Base-by-base conservation (phyloP, 257 asterid species). In the Solanum arcanum region DNA sequence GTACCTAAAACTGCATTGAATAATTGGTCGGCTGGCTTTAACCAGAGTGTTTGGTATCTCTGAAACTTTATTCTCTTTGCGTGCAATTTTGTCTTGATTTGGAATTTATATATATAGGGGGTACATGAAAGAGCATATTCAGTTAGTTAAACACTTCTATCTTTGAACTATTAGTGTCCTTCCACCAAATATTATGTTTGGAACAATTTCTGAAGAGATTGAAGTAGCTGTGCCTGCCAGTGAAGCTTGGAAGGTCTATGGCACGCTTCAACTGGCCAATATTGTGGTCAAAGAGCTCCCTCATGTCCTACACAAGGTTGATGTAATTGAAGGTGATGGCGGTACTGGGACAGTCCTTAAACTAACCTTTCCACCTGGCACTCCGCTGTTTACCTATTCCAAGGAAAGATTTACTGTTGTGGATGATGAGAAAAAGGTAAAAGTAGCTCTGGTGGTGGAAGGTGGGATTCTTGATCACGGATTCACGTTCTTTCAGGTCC, bases 401-500 rank as follows among this genome's bases (percentile, higher is more conserved):
- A 94, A 92, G 88, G 98, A 96, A 92, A 91, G 91, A 83, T 94
- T 91, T 87, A 83, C 89, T 39, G 95, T 94, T 87, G 92, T 96
- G 39, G 98, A 96, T 52, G 29, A 92, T 3, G 92, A 89, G 88
- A 92, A 86, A 31, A 88, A 90, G 3, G 89, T 91, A 88, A 96
- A 94, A 89, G 93, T 83, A 46, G 39, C 92, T 20, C 93, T 91
- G 87, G 91, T 90, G 85, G 89, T 91, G 31, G 98, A 94, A 76
- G 98, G 98, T 13, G 96, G 98, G 60, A 89, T 52, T 86, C 90
- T 96, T 23, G 91, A 92, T 72, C 39, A 92, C 1, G 98, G 96
- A 1, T 92, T 94, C 86, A 91, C 86, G 0, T 87, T 90, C 8
- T 93, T 69, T 27, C 91, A 93, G 16, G 88, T 92, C 16, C 89